Conservation (phyloP, 306 rosid genomes). For the Trifolium dubium region DNA sequence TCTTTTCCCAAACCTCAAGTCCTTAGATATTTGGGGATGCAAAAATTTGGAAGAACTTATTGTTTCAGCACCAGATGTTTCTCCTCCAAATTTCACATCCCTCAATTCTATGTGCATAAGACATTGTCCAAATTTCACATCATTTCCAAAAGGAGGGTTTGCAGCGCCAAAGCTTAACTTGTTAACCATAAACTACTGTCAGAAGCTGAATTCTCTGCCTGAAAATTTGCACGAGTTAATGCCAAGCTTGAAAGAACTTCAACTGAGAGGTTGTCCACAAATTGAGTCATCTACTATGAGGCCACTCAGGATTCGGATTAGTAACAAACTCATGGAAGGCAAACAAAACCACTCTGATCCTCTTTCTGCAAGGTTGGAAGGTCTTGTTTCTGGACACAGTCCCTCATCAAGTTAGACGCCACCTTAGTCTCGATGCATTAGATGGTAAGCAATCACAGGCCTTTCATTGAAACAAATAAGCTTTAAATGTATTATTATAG, state of each 20-base stretch:
- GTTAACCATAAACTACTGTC: slow-evolving; percentile 35
- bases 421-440: neutral
- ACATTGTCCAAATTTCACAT: slow-evolving; percentile 41
- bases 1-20: slow-evolving; percentile 48
- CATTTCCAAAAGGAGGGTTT: slow-evolving; percentile 45
- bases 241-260: slow-evolving; percentile 44
- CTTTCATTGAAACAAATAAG: slow-evolving; percentile 11
- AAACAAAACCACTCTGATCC: slow-evolving; percentile 52
- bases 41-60: slow-evolving; percentile 42
- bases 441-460: slow-evolving; percentile 27
- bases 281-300: slow-evolving; percentile 39
- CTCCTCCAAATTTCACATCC: slow-evolving; percentile 13
- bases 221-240: slow-evolving; percentile 41
- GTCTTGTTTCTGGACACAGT: slow-evolving; percentile 31
- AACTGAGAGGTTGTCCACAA: slow-evolving; percentile 43
- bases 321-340: slow-evolving; percentile 44
- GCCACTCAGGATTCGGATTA: slow-evolving; percentile 41
- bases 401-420: slow-evolving; percentile 44
- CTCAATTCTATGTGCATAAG: slow-evolving; percentile 39
- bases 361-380: slow-evolving; percentile 42
- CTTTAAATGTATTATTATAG: too few relatives aligned
- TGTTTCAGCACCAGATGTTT: slow-evolving; percentile 25
- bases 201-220: slow-evolving; percentile 49
- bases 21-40: slow-evolving; percentile 40
- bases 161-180: slow-evolving; percentile 42